These are phyloP conservation scores for Starmerella sirachaensis DNA, from an alignment of 805 yeast genomes.

Conservation along the genomic window DNA sequence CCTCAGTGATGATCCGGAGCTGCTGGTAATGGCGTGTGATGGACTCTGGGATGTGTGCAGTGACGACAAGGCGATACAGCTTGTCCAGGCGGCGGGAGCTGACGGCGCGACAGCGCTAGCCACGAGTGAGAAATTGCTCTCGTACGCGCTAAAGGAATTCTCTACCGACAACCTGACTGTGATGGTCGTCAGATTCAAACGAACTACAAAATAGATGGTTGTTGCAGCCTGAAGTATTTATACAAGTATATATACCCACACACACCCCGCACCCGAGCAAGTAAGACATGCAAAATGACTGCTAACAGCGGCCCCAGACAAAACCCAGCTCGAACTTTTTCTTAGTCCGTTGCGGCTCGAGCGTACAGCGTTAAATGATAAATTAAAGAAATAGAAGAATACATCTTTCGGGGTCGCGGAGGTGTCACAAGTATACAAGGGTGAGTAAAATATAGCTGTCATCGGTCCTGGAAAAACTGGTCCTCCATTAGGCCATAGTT, in stretches of 20 bases:
- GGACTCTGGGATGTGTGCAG: conserved; percentile 93
- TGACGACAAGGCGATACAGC: conserved; percentile 72
- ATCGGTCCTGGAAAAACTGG: conserved; percentile 6
- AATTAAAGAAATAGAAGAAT: neutral
- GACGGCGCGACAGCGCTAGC: conserved; percentile 34
- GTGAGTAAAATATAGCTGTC: neutral
- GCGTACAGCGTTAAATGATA: too few relatives aligned
- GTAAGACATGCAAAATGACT: too few relatives aligned
- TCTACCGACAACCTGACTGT: conserved; percentile 89
- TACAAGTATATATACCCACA: neutral
- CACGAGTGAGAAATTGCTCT: conserved; percentile 58
- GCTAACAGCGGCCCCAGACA: too few relatives aligned
- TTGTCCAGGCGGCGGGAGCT: conserved; percentile 43
- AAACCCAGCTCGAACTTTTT: too few relatives aligned
- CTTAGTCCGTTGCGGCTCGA: too few relatives aligned
- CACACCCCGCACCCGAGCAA: too few relatives aligned
- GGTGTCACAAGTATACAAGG: neutral
- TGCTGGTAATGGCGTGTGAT: conserved; percentile 85
- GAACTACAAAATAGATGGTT: too few relatives aligned
- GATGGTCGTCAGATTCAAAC: conserved; percentile 48
- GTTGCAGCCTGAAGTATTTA: too few relatives aligned
- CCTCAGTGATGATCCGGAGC: conserved; percentile 64
- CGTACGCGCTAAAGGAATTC: conserved; percentile 60
- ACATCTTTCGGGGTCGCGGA: neutral
- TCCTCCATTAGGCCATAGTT: conserved; percentile 9